Conservation (phyloP, 2,329 filamentous ascomycete species). For the Pseudogymnoascus sp. region DNA sequence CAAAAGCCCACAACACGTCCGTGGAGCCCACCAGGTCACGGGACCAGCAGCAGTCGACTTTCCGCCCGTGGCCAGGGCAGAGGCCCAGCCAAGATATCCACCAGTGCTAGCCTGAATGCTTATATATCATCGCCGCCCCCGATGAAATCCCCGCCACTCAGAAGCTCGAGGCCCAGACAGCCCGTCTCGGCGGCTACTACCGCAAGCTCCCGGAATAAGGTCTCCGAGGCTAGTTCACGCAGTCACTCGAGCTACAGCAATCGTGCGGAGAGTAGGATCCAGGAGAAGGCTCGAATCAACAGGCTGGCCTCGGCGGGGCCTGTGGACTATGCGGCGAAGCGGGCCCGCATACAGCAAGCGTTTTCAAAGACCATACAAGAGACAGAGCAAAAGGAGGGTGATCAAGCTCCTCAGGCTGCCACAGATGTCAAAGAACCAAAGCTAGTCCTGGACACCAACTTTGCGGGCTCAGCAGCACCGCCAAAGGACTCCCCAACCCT, state of each 20-base stretch:
- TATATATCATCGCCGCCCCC: constrained; percentile 64
- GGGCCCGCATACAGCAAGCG: constrained; percentile 74
- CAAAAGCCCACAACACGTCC: constrained; percentile 22
- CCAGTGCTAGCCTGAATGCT: constrained; percentile 56
- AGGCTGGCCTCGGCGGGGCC: constrained; percentile 57
- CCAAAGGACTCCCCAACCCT: constrained; percentile 54
- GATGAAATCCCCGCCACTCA: constrained; percentile 68
- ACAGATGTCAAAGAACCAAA: neutral
- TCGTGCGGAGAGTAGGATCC: constrained; percentile 26
- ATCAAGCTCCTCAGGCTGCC: neutral
- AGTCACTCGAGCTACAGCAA: constrained; percentile 11
- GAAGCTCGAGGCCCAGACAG: constrained; percentile 74
- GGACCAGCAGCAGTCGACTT: constrained; percentile 27
- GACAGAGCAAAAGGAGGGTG: constrained; percentile 47
- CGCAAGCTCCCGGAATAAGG: constrained; percentile 60
- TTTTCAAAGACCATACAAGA: constrained; percentile 79
- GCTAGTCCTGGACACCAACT: constrained; percentile 8
- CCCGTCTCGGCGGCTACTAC: constrained; percentile 69
- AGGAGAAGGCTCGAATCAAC: constrained; percentile 30
- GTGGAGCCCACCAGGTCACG: constrained; percentile 23
- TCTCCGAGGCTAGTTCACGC: constrained; percentile 19
- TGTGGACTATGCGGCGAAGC: constrained; percentile 76
- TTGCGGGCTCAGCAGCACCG: constrained; percentile 14
- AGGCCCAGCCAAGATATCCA: constrained; percentile 18
- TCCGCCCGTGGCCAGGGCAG: constrained; percentile 21